Evolutionary conservation across 1,139 yeast genomes (phyloP).

Genomic region (Geotrichum phurueaensis): DNA sequence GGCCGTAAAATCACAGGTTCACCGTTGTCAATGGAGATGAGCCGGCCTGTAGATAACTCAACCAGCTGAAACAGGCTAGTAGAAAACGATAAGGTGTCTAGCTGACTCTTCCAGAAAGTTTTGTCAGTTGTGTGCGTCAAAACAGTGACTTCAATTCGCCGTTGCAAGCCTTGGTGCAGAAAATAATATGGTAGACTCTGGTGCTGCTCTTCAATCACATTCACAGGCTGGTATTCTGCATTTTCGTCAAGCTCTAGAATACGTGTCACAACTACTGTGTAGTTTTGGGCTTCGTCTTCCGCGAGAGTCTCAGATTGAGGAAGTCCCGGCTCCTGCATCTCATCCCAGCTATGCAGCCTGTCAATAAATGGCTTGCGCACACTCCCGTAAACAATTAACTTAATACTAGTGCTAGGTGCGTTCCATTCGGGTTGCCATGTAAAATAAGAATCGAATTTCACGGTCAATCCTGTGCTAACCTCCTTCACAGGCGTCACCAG

Average conservation of each 20-base stretch:
- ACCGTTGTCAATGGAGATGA: slow-evolving; percentile 9
- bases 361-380: slow-evolving; percentile 24
- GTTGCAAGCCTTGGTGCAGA: slow-evolving; percentile 31
- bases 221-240: slow-evolving; percentile 26
- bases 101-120: slow-evolving; percentile 18
- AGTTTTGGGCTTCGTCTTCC: background rate
- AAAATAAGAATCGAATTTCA: slow-evolving; percentile 9
- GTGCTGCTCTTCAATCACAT: slow-evolving; percentile 18
- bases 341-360: slow-evolving; percentile 32
- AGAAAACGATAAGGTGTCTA: slow-evolving; percentile 18
- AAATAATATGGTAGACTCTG: slow-evolving; percentile 18
- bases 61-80: slow-evolving; percentile 22
- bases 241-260: slow-evolving; percentile 27
- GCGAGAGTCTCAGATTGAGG: background rate
- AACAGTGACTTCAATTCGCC: slow-evolving; percentile 24
- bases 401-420: slow-evolving; percentile 2
- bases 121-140: slow-evolving; percentile 10
- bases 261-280: slow-evolving; percentile 16
- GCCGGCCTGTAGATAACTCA: slow-evolving; percentile 18
- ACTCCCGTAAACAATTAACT: slow-evolving; percentile 22
- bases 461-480: background rate
- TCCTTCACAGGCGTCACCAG: slow-evolving; percentile 4
- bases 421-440: background rate
- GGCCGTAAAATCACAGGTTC: slow-evolving; percentile 7
- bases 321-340: slow-evolving; percentile 29